Base-by-base conservation (phyloP, 2,329 filamentous ascomycete species). In the Exserohilum rostratum region DNA sequence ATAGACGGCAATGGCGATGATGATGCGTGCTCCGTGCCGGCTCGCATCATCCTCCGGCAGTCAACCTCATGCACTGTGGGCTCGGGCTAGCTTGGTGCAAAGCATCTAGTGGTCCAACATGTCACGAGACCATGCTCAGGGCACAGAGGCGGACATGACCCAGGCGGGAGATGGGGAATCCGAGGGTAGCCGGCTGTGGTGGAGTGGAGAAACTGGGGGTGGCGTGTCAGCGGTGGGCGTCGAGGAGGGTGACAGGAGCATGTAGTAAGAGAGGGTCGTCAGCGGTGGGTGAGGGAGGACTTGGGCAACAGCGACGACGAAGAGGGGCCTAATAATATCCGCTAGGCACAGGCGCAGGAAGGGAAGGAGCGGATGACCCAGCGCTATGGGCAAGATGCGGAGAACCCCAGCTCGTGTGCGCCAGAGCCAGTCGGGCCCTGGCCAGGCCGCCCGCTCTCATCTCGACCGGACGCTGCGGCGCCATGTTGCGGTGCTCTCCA, bases 1-100 rank as follows among this genome's bases (percentile, higher is more conserved):
- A 49, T n/a, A n/a, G n/a, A n/a, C n/a, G n/a, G n/a, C n/a, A n/a
- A n/a, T n/a, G n/a, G n/a, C n/a, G n/a, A 39, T 50, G 60, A 53
- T 57, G 57, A 44, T 55, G 59, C 35, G 46, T 57, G 35, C 50
- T 58, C 38, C 37, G 44, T 46, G 46, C 52, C 34, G 57, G 48
- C 51, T 58, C 52, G 57, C 67, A 62, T 69, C 65, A 73, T 70
- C 63, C 66, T 66, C 67, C 65, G 62, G 64, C 64, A 47, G 64
- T 62, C 62, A 65, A 50, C 55, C 64, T 67, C 57, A 65, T 68
- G 65, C 67, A 65, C 56, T 62, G 64, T 62, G 40, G 35, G 31
- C 30, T 40, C 11, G 25, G 27, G n/a, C 27, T 50, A 52, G 53
- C 42, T 42, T 42, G 34, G 43, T 37, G 39, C 50, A 50, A 29